Evolutionary conservation across 306 rosid species (phyloP), one percentile per base, ranked within the genome.

Genomic region (Abrus precatorius): DNA sequence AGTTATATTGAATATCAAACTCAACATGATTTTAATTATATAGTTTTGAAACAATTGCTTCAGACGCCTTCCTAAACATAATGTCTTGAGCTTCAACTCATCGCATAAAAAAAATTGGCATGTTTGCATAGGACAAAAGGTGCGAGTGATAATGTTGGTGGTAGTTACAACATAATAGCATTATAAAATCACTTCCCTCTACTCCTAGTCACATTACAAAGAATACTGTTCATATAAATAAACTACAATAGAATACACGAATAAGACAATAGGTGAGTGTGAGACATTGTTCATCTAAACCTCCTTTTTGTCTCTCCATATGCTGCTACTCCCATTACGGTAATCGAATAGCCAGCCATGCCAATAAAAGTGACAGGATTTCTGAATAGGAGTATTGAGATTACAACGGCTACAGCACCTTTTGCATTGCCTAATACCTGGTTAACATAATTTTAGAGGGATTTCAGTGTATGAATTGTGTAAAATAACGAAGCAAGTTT

Each of bases 341-440:
- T 95, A 73, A 95, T 40, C 43, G 90, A 13, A 84, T 95, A 95
- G 29, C 99, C 97, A 27, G 83, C 96, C 84, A 95, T 95, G 70
- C 99, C 99, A 47, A 95, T 2, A 72, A 87, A 83, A 7, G 98
- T 95, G 71, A 95, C 99, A 0, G 97, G 98, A 81, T 95, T 93
- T 88, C 91, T 91, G 86, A 95, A 95, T 56, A 95, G 12, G n/a
- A 95, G 92, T 61, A 95, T 95, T n/a, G 99, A 93, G 87, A 95
- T 91, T 34, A 91, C 99, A 53, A 95, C 99, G 13, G 99, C 98
- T 41, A 93, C 97, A 3, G 99, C 98, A 36, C 99, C 99, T 82
- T 95, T 95, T 2, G 99, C 99, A 84, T 95, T 95, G 75, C 99
- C 99, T 78, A 95, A 82, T 3, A 95, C 97, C 99, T 95, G 89